Evolutionary conservation across 768 basidiomycete genomes (phyloP), one percentile per base, ranked within the genome.

Genomic region (Candolleomyces eurysporus): DNA sequence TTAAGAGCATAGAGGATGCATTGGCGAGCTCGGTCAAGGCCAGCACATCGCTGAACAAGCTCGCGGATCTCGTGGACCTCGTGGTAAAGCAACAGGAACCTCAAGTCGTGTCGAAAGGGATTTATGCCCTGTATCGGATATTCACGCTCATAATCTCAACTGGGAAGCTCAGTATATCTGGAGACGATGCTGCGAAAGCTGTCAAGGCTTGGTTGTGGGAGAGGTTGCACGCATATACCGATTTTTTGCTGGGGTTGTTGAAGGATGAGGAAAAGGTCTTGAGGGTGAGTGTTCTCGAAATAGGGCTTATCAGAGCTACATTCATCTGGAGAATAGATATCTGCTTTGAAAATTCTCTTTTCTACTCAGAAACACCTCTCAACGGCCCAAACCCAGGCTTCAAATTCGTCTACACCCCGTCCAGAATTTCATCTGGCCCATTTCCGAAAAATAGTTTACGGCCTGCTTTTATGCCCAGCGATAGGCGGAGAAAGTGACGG

Each of bases 181-280:
- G 78, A 16, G 77, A 83, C 39, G 86, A 85, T 30, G 83, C 82
- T 16, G 82, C 84, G 45, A 84, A 84, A 66, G 79, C 83, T 17
- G 90, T 94, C 7, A 85, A 88, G 63, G 77, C 79, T 26, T 98
- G 96, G 96, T 75, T 95, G 54, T 85, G 86, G 80, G 92, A 88
- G 62, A 79, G 87, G 48, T 76, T 96, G 54, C 82, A 89, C 57
- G 75, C 80, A 2, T 98, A 89, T 72, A 81, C 87, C 48, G 82
- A 85, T 32, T 81, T 91, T 52, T 77, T 97, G 52, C 81, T 80
- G 16, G 84, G 87, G 2, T 71, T 96, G 31, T 68, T 96, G 64
- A 83, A 90, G 68, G 91, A 94, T 64, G 84, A 89, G 21, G 94
- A 98, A 69, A 81, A 86, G 48, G 74, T 79, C 10, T 69, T 98